Conservation (phyloP, 805 yeast genomes). For the Zygoascus flipseniorum region DNA sequence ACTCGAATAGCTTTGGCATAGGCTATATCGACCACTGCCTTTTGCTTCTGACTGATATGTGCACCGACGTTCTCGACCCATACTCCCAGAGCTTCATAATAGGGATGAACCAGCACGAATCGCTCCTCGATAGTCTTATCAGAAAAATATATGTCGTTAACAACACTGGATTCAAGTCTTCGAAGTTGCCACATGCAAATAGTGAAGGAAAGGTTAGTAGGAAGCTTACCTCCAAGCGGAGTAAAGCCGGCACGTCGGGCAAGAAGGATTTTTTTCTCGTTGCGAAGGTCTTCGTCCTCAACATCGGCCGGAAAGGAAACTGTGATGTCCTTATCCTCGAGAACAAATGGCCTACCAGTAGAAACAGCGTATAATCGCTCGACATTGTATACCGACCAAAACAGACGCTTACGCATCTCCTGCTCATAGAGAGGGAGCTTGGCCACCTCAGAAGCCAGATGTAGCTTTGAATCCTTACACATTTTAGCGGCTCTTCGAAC, state of each 20-base stretch:
- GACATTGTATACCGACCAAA: constrained; percentile 57
- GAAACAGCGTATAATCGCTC: constrained; percentile 57
- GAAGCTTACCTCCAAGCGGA: neutral
- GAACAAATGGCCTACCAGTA: constrained; percentile 48
- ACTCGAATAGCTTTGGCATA: constrained; percentile 54
- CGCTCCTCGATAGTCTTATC: constrained; percentile 28
- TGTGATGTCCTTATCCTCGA: constrained; percentile 41
- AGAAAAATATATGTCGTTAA: constrained; percentile 40
- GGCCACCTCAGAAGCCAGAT: constrained; percentile 17
- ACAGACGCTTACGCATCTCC: constrained; percentile 42
- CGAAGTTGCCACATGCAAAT: constrained; percentile 50
- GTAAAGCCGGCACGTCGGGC: constrained; percentile 1
- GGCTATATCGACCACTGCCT: constrained; percentile 49
- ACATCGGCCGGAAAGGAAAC: constrained; percentile 16
- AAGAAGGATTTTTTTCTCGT: constrained; percentile 7
- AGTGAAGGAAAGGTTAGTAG: constrained; percentile 34
- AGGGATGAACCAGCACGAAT: constrained; percentile 43
- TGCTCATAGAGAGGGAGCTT: constrained; percentile 14
- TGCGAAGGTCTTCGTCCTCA: constrained; percentile 14
- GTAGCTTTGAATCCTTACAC: constrained; percentile 25
- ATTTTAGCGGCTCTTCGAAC: constrained; percentile 44
- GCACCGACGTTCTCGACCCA: constrained; percentile 42
- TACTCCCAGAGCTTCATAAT: constrained; percentile 44
- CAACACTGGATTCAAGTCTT: constrained; percentile 51
- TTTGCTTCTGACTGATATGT: constrained; percentile 29